A percentile compares a stretch with the other conserved stretches of the same genome.
These are phyloP conservation scores for Magnolia kwangsiensis DNA, from an alignment of 164 flowering plant genomes.

Conservation along the genomic window DNA sequence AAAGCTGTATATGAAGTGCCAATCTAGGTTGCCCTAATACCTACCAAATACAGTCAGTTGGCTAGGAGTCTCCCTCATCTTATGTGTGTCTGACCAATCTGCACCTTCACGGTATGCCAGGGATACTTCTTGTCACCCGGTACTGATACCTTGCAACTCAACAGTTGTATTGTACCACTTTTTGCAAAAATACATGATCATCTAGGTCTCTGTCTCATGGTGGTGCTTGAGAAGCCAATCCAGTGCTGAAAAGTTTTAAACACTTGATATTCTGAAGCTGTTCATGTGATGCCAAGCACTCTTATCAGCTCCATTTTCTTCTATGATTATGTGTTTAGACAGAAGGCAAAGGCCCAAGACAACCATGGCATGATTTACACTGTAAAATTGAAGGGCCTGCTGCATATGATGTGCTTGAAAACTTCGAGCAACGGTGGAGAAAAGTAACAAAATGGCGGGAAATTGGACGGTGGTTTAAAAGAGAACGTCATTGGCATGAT, in stretches of 20 bases:
- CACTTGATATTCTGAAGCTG: neutral
- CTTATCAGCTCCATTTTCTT: neutral
- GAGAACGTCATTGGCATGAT: constrained; percentile 54
- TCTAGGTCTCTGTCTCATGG: neutral
- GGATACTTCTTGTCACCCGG: neutral
- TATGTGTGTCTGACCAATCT: too few relatives aligned
- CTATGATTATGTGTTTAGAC: constrained; percentile 27
- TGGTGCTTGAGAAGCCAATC: neutral
- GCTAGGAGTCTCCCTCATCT: too few relatives aligned
- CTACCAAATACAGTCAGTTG: too few relatives aligned
- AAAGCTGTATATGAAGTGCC: too few relatives aligned
- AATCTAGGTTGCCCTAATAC: too few relatives aligned
- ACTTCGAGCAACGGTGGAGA: constrained; percentile 86
- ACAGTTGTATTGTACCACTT: neutral
- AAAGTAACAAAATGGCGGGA: constrained; percentile 69
- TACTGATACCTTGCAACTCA: neutral
- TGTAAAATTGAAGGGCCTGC: constrained; percentile 79
- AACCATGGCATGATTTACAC: constrained; percentile 94
- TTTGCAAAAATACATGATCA: neutral
- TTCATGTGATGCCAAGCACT: neutral
- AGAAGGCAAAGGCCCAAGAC: constrained; percentile 68
- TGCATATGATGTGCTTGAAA: constrained; percentile 77
- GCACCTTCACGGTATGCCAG: neutral
- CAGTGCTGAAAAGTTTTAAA: neutral
- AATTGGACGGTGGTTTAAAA: constrained; percentile 40